These are phyloP conservation scores for Themeda triandra DNA, from an alignment of 176 grass and related monocot species.

Conservation along the genomic window DNA sequence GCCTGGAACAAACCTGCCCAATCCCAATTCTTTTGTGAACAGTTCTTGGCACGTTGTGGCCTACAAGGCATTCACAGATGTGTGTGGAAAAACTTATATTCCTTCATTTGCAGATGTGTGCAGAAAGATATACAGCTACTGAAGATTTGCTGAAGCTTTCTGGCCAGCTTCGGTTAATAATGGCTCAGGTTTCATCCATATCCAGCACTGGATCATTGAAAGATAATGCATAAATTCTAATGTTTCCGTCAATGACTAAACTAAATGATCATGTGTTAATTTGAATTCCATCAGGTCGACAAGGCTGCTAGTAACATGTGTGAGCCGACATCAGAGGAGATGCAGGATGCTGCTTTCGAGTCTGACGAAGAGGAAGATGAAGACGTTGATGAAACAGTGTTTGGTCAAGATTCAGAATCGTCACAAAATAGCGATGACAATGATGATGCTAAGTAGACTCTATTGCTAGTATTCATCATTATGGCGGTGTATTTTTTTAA, in stretches of 20 bases:
- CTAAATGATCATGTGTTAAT: background rate
- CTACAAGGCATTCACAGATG: background rate
- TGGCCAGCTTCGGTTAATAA: constrained; percentile 70
- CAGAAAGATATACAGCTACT: constrained; percentile 41
- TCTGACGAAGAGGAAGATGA: constrained; percentile 56
- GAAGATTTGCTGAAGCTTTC: constrained; percentile 77
- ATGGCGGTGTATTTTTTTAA: background rate
- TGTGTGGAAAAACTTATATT: background rate
- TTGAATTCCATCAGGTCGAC: constrained; percentile 46
- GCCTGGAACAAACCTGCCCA: background rate
- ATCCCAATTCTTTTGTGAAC: background rate
- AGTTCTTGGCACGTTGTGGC: background rate
- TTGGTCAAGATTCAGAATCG: constrained; percentile 68
- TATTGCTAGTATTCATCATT: background rate
- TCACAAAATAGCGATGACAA: constrained; percentile 33
- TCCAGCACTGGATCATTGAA: background rate
- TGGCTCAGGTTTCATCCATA: constrained; percentile 62
- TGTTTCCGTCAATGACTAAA: background rate
- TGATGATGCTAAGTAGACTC: constrained; percentile 37
- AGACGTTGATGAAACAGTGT: constrained; percentile 78
- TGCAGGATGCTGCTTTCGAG: background rate
- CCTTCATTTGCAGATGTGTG: constrained; percentile 55
- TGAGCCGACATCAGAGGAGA: constrained; percentile 18
- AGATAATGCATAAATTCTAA: background rate
- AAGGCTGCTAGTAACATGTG: constrained; percentile 28